These are phyloP conservation scores for Cucurbita maxima DNA, from an alignment of 306 rosid species.

Conservation along the genomic window DNA sequence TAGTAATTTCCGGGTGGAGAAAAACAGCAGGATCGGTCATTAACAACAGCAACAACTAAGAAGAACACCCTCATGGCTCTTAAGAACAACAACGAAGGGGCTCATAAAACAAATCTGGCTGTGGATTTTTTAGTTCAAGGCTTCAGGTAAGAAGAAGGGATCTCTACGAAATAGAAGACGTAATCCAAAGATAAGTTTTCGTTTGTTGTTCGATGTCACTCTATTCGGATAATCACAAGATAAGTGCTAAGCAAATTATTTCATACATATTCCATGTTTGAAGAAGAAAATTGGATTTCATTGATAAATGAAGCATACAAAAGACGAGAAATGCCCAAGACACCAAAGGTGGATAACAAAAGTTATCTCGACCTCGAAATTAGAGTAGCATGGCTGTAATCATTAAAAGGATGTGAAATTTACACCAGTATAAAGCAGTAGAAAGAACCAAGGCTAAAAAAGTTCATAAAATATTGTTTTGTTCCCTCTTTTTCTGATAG, in stretches of 20 bases:
- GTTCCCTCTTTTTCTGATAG: neutral
- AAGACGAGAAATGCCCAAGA: neutral
- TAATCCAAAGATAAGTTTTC: neutral
- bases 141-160: neutral
- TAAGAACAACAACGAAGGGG: neutral
- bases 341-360: neutral
- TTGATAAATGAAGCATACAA: neutral
- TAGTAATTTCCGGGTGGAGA: neutral
- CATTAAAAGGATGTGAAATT: neutral
- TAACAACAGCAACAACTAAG: neutral
- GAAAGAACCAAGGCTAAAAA: neutral
- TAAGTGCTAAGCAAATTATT: neutral
- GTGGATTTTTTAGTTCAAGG: neutral
- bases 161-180: neutral
- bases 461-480: neutral
- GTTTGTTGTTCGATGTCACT: neutral
- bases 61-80: neutral
- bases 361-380: neutral
- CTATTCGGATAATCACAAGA: neutral
- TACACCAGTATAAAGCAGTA: neutral
- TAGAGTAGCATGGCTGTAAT: neutral
- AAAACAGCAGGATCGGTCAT: neutral
- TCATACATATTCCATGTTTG: neutral
- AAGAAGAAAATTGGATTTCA: neutral
- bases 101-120: neutral